phyloP scores from a whole-genome alignment of 179 eudicot genomes.

The Silene coronaria region DNA sequence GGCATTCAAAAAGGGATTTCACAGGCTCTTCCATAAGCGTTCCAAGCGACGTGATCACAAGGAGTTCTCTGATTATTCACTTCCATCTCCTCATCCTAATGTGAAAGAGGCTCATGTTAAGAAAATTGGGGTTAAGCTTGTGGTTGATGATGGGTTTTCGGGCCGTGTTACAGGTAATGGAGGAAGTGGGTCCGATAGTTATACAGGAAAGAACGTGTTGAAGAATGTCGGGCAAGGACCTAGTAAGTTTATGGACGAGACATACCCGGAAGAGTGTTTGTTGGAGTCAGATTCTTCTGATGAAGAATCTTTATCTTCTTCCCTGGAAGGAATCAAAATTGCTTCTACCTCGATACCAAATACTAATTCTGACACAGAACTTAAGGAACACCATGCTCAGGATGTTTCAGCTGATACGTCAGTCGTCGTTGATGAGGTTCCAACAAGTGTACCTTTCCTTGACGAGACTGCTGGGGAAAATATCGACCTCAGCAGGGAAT shows the following conservation, averaged over 20 bases:
- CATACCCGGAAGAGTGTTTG: constrained; percentile 14
- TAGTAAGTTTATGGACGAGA: constrained; percentile 20
- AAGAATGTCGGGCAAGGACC: constrained; percentile 56
- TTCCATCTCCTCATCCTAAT: constrained; percentile 44
- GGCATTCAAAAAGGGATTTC: constrained; percentile 45
- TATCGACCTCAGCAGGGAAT: not conserved
- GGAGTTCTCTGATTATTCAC: constrained; percentile 16
- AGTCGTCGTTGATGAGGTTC: not conserved
- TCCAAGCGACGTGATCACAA: constrained; percentile 29
- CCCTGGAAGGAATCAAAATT: constrained; percentile 22
- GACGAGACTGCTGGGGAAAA: not conserved
- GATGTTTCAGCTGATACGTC: not conserved
- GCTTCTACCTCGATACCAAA: constrained; percentile 17
- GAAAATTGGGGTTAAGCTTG: constrained; percentile 39
- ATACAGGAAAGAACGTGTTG: constrained; percentile 37
- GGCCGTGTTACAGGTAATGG: constrained; percentile 30
- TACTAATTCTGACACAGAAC: constrained; percentile 2
- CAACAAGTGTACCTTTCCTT: not conserved
- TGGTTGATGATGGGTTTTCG: constrained; percentile 40
- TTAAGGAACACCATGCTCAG: not conserved
- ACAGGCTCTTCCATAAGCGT: constrained; percentile 47
- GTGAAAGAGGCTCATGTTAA: constrained; percentile 30
- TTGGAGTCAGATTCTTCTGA: constrained; percentile 36
- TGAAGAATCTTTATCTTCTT: constrained; percentile 34
- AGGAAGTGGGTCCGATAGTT: constrained; percentile 35